Conservation (phyloP, 768 basidiomycete species). For the Termitomyces sp. region DNA sequence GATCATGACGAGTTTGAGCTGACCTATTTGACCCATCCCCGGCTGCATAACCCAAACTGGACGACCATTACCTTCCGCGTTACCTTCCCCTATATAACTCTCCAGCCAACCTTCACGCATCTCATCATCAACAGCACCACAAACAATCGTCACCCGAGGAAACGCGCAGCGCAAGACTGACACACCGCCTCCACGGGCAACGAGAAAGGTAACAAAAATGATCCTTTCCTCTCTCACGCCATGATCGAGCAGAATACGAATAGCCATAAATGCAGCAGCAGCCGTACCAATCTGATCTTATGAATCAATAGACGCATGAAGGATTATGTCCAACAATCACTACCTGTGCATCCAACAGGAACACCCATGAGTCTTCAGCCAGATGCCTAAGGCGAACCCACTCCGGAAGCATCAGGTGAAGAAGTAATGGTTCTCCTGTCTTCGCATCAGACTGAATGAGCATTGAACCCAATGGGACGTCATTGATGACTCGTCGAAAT, state of each 20-base stretch:
- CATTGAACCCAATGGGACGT: constrained; percentile 83
- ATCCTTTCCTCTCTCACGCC: constrained; percentile 81
- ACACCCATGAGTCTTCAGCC: constrained; percentile 73
- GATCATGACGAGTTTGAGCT: background rate
- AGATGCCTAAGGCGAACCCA: constrained; percentile 60
- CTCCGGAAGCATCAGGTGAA: constrained; percentile 75
- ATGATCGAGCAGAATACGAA: constrained; percentile 90
- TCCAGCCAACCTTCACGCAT: constrained; percentile 73
- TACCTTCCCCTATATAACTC: constrained; percentile 44
- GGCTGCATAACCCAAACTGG: constrained; percentile 84
- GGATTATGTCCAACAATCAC: background rate
- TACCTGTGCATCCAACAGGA: constrained; percentile 88
- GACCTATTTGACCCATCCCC: constrained; percentile 83
- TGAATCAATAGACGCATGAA: background rate
- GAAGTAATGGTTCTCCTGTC: constrained; percentile 83
- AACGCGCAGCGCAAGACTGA: constrained; percentile 77
- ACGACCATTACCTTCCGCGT: constrained; percentile 43
- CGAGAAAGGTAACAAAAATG: constrained; percentile 85
- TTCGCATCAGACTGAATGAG: constrained; percentile 83
- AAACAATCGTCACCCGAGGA: constrained; percentile 78
- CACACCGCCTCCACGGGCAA: constrained; percentile 78
- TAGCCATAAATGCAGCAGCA: constrained; percentile 91
- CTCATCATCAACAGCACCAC: constrained; percentile 75
- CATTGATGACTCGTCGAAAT: constrained; percentile 80
- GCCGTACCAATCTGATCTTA: constrained; percentile 78